Percentiles rank a stretch among this genome's conserved stretches.
These are phyloP conservation scores for Cladosporium velox DNA, from an alignment of 2,329 filamentous ascomycete genomes.

Conservation along the genomic window DNA sequence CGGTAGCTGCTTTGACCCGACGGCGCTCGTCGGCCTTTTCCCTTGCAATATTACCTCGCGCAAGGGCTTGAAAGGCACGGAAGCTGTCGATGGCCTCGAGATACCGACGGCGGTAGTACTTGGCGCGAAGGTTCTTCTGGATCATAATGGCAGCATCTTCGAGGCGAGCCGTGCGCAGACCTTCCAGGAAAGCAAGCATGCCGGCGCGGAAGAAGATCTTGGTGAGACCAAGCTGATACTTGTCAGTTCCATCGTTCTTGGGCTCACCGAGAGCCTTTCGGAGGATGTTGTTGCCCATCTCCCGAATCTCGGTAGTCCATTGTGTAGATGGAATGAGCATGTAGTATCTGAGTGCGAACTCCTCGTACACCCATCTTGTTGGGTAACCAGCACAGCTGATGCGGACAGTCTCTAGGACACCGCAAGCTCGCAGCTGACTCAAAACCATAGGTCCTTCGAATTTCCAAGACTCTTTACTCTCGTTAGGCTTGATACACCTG, in stretches of 20 bases:
- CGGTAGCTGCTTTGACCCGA: constrained; percentile 82
- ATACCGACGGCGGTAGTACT: constrained; percentile 91
- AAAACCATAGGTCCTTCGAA: constrained; percentile 99
- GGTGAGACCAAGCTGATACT: constrained; percentile 86
- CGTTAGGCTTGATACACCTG: constrained; percentile 97
- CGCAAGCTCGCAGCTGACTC: constrained; percentile 93
- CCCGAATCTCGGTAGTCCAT: constrained; percentile 91
- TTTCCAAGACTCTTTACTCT: constrained; percentile 94
- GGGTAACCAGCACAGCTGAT: constrained; percentile 98
- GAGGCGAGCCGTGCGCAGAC: constrained; percentile 82
- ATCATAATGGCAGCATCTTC: constrained; percentile 97
- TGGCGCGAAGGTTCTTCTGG: constrained; percentile 94
- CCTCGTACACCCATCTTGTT: constrained; percentile 97
- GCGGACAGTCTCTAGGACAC: constrained; percentile 96
- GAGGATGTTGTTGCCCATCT: constrained; percentile 92
- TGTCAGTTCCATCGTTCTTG: constrained; percentile 72
- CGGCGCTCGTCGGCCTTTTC: constrained; percentile 77
- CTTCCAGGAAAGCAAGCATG: constrained; percentile 98
- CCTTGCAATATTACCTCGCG: constrained; percentile 76
- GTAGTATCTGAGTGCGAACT: constrained; percentile 96
- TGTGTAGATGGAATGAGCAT: constrained; percentile 88
- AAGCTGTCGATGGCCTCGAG: constrained; percentile 82
- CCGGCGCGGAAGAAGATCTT: constrained; percentile 80
- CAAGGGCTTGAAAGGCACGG: constrained; percentile 74
- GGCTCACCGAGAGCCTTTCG: constrained; percentile 74